Percentiles rank a stretch among this genome's conserved stretches.
Evolutionary conservation across 305 asterid genomes (phyloP).

Genomic region (Fraxinus xanthoxyloides): DNA sequence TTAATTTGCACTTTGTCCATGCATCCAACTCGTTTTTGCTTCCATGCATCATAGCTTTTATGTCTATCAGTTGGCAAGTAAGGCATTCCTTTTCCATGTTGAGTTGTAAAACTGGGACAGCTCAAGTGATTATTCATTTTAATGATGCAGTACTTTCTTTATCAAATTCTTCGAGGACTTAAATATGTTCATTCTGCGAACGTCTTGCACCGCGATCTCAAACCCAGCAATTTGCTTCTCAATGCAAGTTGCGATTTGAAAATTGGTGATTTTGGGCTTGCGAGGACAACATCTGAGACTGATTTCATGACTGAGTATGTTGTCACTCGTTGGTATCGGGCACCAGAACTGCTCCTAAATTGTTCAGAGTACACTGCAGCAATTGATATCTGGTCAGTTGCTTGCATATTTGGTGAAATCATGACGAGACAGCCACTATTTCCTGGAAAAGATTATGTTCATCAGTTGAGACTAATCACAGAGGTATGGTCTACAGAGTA

Average conservation of each 20-base stretch:
- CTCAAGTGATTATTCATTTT: constrained; percentile 7
- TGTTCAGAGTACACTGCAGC: constrained; percentile 54
- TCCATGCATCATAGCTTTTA: not conserved
- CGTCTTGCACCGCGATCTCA: constrained; percentile 55
- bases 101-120: not conserved
- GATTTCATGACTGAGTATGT: constrained; percentile 66
- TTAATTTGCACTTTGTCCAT: not conserved
- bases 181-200: constrained; percentile 57
- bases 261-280: constrained; percentile 63
- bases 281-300: constrained; percentile 55
- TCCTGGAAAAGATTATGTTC: constrained; percentile 34
- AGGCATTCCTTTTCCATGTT: not conserved
- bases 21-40: not conserved
- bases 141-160: constrained; percentile 29
- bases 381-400: constrained; percentile 64
- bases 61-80: not conserved
- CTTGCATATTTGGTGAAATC: constrained; percentile 58
- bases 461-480: constrained; percentile 34
- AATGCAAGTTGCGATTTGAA: constrained; percentile 54
- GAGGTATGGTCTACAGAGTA: constrained; percentile 21
- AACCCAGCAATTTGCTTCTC: constrained; percentile 55
- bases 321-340: constrained; percentile 58
- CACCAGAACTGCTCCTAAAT: constrained; percentile 53
- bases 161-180: constrained; percentile 44
- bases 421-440: constrained; percentile 33